These are phyloP conservation scores for Kokia cookei DNA, from an alignment of 441 rosid genomes.

Conservation along the genomic window DNA sequence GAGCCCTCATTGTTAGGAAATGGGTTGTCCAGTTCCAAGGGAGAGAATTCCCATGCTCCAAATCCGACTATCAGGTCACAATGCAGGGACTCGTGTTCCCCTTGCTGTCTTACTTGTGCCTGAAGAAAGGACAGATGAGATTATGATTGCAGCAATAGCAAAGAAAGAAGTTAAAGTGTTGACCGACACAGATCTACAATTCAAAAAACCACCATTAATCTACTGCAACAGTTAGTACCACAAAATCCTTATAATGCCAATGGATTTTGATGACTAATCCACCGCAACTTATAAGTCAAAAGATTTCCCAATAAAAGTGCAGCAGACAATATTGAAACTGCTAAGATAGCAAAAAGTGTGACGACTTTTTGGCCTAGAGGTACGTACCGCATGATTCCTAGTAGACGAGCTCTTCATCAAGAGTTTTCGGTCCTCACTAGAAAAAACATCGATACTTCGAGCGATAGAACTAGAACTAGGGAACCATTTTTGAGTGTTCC, in stretches of 20 bases:
- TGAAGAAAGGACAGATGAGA: slow-evolving; percentile 2
- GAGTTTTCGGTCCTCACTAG: slow-evolving; percentile 29
- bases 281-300: neutral
- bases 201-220: neutral
- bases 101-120: slow-evolving; percentile 38
- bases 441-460: slow-evolving; percentile 10
- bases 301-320: neutral
- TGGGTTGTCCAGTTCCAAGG: slow-evolving; percentile 42
- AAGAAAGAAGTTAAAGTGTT: neutral
- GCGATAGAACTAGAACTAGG: slow-evolving; percentile 20
- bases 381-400: slow-evolving; percentile 6
- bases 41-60: slow-evolving; percentile 51
- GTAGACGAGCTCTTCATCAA: neutral
- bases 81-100: slow-evolving; percentile 33
- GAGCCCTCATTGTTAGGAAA: slow-evolving; percentile 43
- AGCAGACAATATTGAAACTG: neutral
- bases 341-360: neutral
- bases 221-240: neutral
- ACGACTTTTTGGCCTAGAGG: neutral
- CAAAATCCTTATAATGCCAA: neutral
- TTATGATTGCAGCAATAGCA: neutral
- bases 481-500: slow-evolving; percentile 54
- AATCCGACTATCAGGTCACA: slow-evolving; percentile 38
- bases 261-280: neutral
- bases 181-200: neutral